Percentiles rank a stretch among this genome's conserved stretches.
phyloP scores from a whole-genome alignment of 805 yeast genomes.

The Saturnispora saitoi region DNA sequence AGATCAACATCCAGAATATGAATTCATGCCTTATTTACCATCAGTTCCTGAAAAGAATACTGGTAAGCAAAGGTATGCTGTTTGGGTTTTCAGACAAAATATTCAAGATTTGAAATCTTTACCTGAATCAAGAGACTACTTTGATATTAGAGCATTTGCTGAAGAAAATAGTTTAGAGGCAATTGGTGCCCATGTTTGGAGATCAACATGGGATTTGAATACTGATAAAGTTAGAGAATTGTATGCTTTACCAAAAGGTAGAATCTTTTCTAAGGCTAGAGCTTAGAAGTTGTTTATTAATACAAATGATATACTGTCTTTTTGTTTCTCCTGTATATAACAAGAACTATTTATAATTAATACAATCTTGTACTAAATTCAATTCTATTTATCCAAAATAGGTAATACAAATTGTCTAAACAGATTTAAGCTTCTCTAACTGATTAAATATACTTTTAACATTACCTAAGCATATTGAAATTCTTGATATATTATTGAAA shows the following conservation, averaged over 20 bases:
- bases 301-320: background rate
- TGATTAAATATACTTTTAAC: too few species aligned
- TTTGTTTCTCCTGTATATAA: conserved; percentile 1
- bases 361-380: background rate
- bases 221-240: conserved; percentile 57
- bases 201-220: conserved; percentile 74
- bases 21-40: conserved; percentile 58
- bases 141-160: conserved; percentile 67
- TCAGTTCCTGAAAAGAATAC: conserved; percentile 86
- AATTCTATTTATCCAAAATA: background rate
- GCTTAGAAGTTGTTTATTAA: conserved; percentile 12
- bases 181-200: conserved; percentile 89
- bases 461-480: background rate
- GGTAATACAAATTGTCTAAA: background rate
- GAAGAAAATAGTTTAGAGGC: conserved; percentile 49
- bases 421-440: too few species aligned
- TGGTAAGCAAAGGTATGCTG: conserved; percentile 70
- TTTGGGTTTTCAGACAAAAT: conserved; percentile 84
- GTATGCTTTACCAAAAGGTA: conserved; percentile 69
- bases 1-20: conserved; percentile 30
- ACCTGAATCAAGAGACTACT: conserved; percentile 36
- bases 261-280: conserved; percentile 63
- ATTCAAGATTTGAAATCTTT: conserved; percentile 18
- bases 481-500: background rate
- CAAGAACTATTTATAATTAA: background rate